Percentiles rank a stretch among this genome's conserved stretches.
phyloP scores from a whole-genome alignment of 2,329 filamentous ascomycete species.

The Ophiostoma fasciatum region DNA sequence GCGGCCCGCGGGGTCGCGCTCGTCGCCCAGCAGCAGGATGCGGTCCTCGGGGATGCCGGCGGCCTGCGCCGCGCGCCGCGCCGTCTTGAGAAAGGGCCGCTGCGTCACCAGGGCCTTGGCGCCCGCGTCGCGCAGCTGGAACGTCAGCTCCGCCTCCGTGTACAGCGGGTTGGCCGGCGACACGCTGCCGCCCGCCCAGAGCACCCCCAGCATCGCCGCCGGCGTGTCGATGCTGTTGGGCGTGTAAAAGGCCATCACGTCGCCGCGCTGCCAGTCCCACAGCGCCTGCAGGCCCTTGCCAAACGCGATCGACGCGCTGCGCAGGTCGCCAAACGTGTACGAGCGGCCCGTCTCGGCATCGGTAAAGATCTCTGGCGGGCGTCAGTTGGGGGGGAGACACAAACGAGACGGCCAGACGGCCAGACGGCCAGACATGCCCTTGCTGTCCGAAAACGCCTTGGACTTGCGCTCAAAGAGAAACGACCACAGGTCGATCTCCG shows the following conservation, averaged over 20 bases:
- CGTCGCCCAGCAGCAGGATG: conserved; percentile 64
- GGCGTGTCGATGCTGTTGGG: conserved; percentile 80
- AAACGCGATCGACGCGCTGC: conserved; percentile 54
- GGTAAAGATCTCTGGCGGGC: conserved; percentile 52
- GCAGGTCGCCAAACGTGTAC: conserved; percentile 59
- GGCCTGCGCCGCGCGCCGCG: conserved; percentile 49
- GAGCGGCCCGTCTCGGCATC: conserved; percentile 53
- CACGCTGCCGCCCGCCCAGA: conserved; percentile 69
- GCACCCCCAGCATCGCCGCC: conserved; percentile 58
- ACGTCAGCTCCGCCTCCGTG: conserved; percentile 67
- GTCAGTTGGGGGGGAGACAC: too few species aligned
- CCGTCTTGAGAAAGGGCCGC: conserved; percentile 46
- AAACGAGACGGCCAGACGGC: too few species aligned
- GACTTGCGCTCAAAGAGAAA: conserved; percentile 60
- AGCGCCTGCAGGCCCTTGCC: conserved; percentile 60
- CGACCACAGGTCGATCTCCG: conserved; percentile 62
- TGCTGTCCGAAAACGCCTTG: conserved; percentile 52
- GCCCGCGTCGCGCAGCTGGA: conserved; percentile 65
- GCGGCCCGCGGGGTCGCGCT: conserved; percentile 38
- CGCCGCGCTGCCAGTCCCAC: conserved; percentile 69
- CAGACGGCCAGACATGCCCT: too few species aligned
- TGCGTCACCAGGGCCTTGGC: conserved; percentile 69
- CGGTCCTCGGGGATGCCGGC: conserved; percentile 57
- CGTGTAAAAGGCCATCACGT: conserved; percentile 70
- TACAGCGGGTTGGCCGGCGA: conserved; percentile 86